Percentiles rank a stretch among this genome's conserved stretches.
phyloP scores from a whole-genome alignment of 371 early-diverging fungal genomes.

The Apophysomyces elegans region DNA sequence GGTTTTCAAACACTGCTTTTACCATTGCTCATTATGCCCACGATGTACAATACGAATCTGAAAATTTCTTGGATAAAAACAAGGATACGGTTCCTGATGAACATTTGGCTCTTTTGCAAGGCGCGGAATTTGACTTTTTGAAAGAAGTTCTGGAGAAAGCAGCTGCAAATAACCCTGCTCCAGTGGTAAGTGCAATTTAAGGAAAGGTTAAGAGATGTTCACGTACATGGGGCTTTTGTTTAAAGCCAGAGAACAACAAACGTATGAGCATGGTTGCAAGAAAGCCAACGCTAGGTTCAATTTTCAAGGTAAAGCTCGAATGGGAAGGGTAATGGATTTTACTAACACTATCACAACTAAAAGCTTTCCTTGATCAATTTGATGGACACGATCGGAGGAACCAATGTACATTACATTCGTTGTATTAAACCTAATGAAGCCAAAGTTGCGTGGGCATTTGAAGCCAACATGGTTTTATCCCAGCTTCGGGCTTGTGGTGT shows the following conservation, averaged over 20 bases:
- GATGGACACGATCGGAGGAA: conserved; percentile 91
- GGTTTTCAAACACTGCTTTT: conserved; percentile 84
- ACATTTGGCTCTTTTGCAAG: conserved; percentile 74
- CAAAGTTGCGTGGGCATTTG: conserved; percentile 88
- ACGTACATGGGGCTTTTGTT: background rate
- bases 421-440: conserved; percentile 97
- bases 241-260: conserved; percentile 41
- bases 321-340: background rate
- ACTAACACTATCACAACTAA: background rate
- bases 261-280: conserved; percentile 58
- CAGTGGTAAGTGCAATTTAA: conserved; percentile 19
- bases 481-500: conserved; percentile 99
- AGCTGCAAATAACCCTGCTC: conserved; percentile 50
- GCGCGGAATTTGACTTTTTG: conserved; percentile 74
- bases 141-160: conserved; percentile 70
- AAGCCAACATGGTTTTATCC: conserved; percentile 89
- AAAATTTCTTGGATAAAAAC: conserved; percentile 98
- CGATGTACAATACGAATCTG: conserved; percentile 86
- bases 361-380: conserved; percentile 80
- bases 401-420: conserved; percentile 96
- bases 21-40: conserved; percentile 92
- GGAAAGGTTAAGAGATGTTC: background rate
- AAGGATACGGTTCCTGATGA: conserved; percentile 97
- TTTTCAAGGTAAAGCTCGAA: conserved; percentile 50
- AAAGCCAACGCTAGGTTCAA: conserved; percentile 89